Conservation (phyloP, 2,329 filamentous ascomycete species). For the Rugonectria rugulosa region DNA sequence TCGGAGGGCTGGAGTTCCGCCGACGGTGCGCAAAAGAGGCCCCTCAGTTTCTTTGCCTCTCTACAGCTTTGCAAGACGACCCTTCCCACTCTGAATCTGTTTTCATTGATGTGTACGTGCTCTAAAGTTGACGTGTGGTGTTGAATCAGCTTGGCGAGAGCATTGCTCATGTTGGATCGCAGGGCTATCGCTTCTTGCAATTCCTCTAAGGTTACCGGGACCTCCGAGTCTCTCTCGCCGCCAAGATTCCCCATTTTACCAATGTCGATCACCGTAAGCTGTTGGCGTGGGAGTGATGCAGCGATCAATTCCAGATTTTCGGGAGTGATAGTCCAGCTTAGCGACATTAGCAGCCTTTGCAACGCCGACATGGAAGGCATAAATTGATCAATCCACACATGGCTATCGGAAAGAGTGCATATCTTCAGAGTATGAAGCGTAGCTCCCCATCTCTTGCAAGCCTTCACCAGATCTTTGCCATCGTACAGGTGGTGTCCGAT, state of each 20-base stretch:
- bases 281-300: not conserved
- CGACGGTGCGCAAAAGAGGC: not conserved
- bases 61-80: not conserved
- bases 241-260: too few species aligned
- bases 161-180: not conserved
- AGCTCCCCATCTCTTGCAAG: conserved; percentile 16
- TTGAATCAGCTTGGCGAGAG: not conserved
- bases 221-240: too few species aligned
- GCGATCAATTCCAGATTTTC: conserved; percentile 2
- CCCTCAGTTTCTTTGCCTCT: conserved; percentile 3
- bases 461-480: not conserved
- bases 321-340: not conserved
- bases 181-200: not conserved
- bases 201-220: too few species aligned
- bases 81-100: not conserved
- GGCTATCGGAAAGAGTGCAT: not conserved
- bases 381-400: not conserved
- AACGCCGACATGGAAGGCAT: conserved; percentile 7
- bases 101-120: not conserved
- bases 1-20: not conserved
- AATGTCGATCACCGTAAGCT: not conserved
- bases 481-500: not conserved
- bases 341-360: not conserved
- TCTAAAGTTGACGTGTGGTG: conserved; percentile 7
- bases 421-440: conserved; percentile 17